phyloP scores from a whole-genome alignment of 805 yeast genomes.

The Candida sithepensis region DNA sequence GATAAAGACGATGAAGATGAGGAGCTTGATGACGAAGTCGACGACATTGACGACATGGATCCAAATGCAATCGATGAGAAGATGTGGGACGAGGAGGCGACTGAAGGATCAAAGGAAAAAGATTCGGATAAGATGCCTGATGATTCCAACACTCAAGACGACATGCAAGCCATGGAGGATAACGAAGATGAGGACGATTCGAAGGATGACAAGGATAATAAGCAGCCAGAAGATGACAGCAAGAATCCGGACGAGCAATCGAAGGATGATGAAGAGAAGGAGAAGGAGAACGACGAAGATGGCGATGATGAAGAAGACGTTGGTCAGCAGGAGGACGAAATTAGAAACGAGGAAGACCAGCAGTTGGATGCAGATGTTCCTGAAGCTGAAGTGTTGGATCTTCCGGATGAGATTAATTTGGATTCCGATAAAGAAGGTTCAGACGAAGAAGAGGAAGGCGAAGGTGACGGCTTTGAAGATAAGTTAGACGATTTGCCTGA shows the following conservation, averaged over 20 bases:
- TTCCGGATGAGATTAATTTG: conserved; percentile 88
- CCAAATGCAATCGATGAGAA: conserved; percentile 95
- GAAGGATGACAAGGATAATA: conserved; percentile 28
- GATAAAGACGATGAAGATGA: conserved; percentile 57
- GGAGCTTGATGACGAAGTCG: conserved; percentile 84
- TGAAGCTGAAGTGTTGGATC: conserved; percentile 80
- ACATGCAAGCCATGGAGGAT: conserved; percentile 44
- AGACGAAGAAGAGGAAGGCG: conserved; percentile 34
- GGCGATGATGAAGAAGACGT: conserved; percentile 65
- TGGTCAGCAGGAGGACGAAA: conserved; percentile 80
- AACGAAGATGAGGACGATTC: conserved; percentile 34
- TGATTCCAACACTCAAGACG: conserved; percentile 47
- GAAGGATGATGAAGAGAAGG: conserved; percentile 38
- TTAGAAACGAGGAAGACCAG: conserved; percentile 63
- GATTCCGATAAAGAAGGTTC: conserved; percentile 73
- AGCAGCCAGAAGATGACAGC: conserved; percentile 33
- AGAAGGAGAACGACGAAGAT: conserved; percentile 43
- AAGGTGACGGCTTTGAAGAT: conserved; percentile 27
- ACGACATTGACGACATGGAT: conserved; percentile 83
- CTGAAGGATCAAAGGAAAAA: conserved; percentile 74
- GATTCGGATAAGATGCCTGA: conserved; percentile 71
- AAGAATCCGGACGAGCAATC: conserved; percentile 32
- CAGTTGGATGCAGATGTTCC: conserved; percentile 72
- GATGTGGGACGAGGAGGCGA: conserved; percentile 95
- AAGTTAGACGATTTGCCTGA: conserved; percentile 16